Conservation (phyloP, 2,329 filamentous ascomycete species). For the Boeremia exigua region DNA sequence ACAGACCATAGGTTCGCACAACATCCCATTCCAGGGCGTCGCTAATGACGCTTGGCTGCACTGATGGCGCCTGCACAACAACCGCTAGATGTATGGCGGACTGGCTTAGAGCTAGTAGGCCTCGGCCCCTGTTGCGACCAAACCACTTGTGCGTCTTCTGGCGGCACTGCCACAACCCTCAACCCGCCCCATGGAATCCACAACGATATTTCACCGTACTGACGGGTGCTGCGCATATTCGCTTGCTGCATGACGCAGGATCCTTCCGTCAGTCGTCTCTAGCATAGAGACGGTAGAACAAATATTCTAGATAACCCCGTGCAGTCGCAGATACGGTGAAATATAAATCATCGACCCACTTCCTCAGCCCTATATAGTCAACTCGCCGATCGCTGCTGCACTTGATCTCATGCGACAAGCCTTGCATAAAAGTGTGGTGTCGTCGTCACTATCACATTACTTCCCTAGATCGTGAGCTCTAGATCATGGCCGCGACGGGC, state of each 20-base stretch:
- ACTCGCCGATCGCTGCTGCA: slow-evolving; percentile 19
- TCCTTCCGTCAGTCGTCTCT: slow-evolving; percentile 7
- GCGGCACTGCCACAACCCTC: slow-evolving; percentile 26
- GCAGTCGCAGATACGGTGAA: slow-evolving; percentile 11
- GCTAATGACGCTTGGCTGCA: slow-evolving; percentile 6
- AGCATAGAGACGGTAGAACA: slow-evolving; percentile 10
- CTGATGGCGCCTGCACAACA: slow-evolving; percentile 9
- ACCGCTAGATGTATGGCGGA: neutral
- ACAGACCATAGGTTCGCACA: slow-evolving; percentile 8
- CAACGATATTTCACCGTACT: slow-evolving; percentile 13
- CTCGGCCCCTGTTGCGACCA: neutral
- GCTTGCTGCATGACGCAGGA: slow-evolving; percentile 29
- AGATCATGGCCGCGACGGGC: slow-evolving; percentile 32
- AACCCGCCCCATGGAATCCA: slow-evolving; percentile 12
- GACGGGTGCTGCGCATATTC: slow-evolving; percentile 23
- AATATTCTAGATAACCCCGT: slow-evolving; percentile 17
- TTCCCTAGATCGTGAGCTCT: slow-evolving; percentile 11
- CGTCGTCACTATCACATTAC: slow-evolving; percentile 13
- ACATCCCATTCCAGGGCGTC: slow-evolving; percentile 11
- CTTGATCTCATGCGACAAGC: slow-evolving; percentile 6
- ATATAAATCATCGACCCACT: slow-evolving; percentile 25
- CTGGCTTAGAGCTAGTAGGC: neutral
- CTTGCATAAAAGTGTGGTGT: slow-evolving; percentile 12
- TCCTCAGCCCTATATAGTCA: slow-evolving; percentile 29
- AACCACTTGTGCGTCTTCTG: slow-evolving; percentile 2